Evolutionary conservation across 2,329 filamentous ascomycete species (phyloP), one percentile per base, ranked within the genome.

Genomic region (Hypoxylon sp.): DNA sequence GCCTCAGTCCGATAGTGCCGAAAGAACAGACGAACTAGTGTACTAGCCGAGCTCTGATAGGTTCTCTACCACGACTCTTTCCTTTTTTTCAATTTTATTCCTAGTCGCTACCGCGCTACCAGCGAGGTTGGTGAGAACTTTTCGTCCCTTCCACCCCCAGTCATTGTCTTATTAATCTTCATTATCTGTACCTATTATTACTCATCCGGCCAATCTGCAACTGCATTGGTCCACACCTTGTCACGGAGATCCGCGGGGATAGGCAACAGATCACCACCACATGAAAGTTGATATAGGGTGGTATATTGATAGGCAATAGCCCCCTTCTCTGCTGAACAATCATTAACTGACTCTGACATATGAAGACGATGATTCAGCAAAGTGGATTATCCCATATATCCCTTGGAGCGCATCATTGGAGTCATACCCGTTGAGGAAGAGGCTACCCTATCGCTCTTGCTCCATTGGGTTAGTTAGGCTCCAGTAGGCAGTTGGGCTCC

Each of bases 81-180:
- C 20, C 51, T 59, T 54, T 42, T 22, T 58, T 25, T 46, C 31
- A 37, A 30, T 46, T 33, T 61, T 37, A 48, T 44, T 51, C 49
- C 30, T 17, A 44, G 42, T 53, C 33, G 46, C 25, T 27, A 27
- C 25, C 25, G 25, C 25, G 5, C 25, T 17, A 42, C 13, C 35
- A 51, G 25, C 27, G 55, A 62, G 55, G 49, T 63, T 44, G 54
- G 44, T 48, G 53, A 55, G 46, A 31, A 27, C 25, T 27, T 30
- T 42, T 42, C 40, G 40, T 48, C 40, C 54, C 22, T 48, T 48
- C 25, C 25, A 20, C 30, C 30, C 14, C n/a, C 49, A 40, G 44
- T 37, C 48, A 31, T 60, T 60, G 63, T 69, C 37, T 63, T 66
- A 61, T 66, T 63, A 49, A 50, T 35, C 37, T 25, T 44, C 53